Base-by-base conservation (phyloP, 495 filamentous ascomycete species). In the Penicillium canescens region DNA sequence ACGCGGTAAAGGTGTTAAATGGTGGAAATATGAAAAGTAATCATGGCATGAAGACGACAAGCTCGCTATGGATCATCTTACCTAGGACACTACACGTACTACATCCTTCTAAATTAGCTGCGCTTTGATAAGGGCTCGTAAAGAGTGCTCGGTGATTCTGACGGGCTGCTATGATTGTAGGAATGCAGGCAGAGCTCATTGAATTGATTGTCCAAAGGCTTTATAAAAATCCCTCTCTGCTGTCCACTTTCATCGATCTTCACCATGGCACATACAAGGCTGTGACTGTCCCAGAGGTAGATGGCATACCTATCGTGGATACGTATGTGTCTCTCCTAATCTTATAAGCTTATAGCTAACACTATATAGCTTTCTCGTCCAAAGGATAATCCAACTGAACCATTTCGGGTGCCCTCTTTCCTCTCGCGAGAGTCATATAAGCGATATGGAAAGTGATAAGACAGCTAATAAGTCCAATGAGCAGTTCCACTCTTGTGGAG, bases 301-400 rank as follows among this genome's bases (percentile, higher is more conserved):
- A 82, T 60, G 73, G 67, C 4, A 55, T 56, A 28, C 72, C 79
- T 1, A 59, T 84, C 2, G 66, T 85, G 14, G 81, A 85, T 56
- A 77, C 76, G 76, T 82, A 65, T 28, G 60, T 57, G 4, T 18
- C 42, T 2, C 16, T 38, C 6, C 4, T 6, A 3, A 20, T 28
- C 14, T 16, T 46, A n/a, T 7, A 40, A 35, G 34, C 3, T 11
- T 18, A 46, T 21, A 20, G n/a, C 44, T 61, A 57, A 58, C 18
- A 40, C 13, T 1, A 16, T 46, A 10, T 31, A 73, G 72, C 10
- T 80, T 77, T 50, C 54, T 79, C 6, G 52, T 79, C 20, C 72
- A 80, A 42, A 45, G 62, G 4, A 78, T 78, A 55, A 73, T 79
- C 12, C 41, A 56, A 3, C 65, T 74, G 24, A 85, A 85, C 55